phyloP scores from a whole-genome alignment of 345 rosid species.

The Brassica napus region Da-Ae NC_063435.1:3788001-3788500 shows the following conservation, averaged over 20 bases:
- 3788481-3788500: constrained; percentile 74
- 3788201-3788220: constrained; percentile 63
- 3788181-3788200: constrained; percentile 89
- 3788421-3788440: constrained; percentile 73
- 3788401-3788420: constrained; percentile 70
- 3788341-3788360: constrained; percentile 79
- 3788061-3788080: constrained; percentile 52
- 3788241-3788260: constrained; percentile 69
- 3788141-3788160: constrained; percentile 63
- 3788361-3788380: constrained; percentile 87
- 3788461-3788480: constrained; percentile 84
- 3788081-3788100: constrained; percentile 76
- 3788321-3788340: constrained; percentile 46
- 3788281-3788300: constrained; percentile 71
- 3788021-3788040: constrained; percentile 71
- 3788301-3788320: constrained; percentile 71
- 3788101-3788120: constrained; percentile 45
- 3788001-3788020: constrained; percentile 89
- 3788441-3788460: constrained; percentile 87
- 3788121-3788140: constrained; percentile 65
- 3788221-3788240: constrained; percentile 63
- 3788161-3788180: constrained; percentile 86
- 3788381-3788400: constrained; percentile 86
- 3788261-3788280: constrained; percentile 76
- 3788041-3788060: constrained; percentile 66